phyloP scores from a whole-genome alignment of 2,329 filamentous ascomycete genomes.

The Atkinsonella hypoxylon region DNA sequence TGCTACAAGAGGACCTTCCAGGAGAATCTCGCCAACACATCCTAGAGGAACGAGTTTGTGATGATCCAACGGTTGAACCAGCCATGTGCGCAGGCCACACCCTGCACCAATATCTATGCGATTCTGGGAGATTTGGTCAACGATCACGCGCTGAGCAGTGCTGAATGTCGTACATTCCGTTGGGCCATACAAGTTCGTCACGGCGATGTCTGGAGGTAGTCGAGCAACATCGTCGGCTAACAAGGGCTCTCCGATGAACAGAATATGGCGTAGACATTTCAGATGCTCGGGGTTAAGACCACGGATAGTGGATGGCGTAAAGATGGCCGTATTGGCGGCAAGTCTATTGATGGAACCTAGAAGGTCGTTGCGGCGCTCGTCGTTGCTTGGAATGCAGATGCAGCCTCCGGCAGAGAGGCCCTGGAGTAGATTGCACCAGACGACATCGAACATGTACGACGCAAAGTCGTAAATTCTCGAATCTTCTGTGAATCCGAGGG shows the following conservation, averaged over 20 bases:
- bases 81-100: conserved; percentile 12
- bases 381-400: conserved; percentile 26
- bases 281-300: conserved; percentile 28
- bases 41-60: conserved; percentile 16
- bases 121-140: background rate
- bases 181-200: conserved; percentile 11
- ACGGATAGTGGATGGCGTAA: conserved; percentile 34
- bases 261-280: conserved; percentile 26
- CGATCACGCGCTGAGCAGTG: background rate
- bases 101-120: background rate
- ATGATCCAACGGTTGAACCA: conserved; percentile 17
- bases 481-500: background rate
- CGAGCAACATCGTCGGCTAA: background rate
- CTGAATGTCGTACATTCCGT: conserved; percentile 11
- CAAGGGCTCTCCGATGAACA: conserved; percentile 31
- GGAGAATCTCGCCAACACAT: conserved; percentile 20
- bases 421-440: conserved; percentile 4
- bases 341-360: conserved; percentile 26
- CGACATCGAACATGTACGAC: conserved; percentile 8
- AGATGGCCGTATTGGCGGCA: conserved; percentile 29
- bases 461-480: conserved; percentile 8
- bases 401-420: conserved; percentile 7
- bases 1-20: conserved; percentile 33
- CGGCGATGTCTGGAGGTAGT: background rate
- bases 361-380: conserved; percentile 35